Evolutionary conservation across 2,329 filamentous ascomycete species (phyloP).

Genomic region (Cladosporium sp.): DNA sequence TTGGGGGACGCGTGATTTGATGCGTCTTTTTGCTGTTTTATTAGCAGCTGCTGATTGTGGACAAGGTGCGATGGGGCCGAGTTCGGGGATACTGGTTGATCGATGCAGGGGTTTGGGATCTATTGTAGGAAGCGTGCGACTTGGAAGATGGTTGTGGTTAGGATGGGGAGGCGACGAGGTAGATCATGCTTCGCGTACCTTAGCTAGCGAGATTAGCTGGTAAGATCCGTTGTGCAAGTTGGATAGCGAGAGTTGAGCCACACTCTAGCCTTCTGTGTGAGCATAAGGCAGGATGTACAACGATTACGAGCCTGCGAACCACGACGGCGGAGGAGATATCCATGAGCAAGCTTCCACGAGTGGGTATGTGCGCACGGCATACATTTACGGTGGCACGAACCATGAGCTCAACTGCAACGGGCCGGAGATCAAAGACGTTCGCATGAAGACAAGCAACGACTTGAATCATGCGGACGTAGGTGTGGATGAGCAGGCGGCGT

Average conservation of each 20-base stretch:
- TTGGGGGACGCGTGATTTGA: background rate
- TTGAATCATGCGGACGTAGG: background rate
- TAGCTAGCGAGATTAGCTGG: background rate
- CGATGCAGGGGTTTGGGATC: background rate
- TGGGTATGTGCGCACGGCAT: background rate
- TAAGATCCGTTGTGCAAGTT: background rate
- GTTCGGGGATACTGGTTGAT: background rate
- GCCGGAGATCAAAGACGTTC: constrained; percentile 2
- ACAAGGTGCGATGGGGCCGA: background rate
- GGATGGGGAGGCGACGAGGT: background rate
- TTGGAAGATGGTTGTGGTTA: background rate
- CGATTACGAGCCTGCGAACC: background rate
- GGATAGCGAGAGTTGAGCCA: background rate
- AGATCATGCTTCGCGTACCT: background rate
- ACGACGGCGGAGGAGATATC: background rate
- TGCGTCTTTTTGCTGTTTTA: background rate
- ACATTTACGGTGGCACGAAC: background rate
- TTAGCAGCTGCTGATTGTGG: background rate
- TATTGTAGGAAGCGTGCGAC: background rate
- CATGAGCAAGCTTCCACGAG: background rate
- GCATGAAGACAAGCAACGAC: constrained; percentile 3
- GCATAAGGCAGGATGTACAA: background rate
- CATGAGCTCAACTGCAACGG: background rate
- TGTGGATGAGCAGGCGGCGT: background rate
- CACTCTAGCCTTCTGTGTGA: background rate